These are phyloP conservation scores for Papiliotrema terrestris DNA, from an alignment of 1,284 basidiomycete genomes.

Conservation along the genomic window DNA sequence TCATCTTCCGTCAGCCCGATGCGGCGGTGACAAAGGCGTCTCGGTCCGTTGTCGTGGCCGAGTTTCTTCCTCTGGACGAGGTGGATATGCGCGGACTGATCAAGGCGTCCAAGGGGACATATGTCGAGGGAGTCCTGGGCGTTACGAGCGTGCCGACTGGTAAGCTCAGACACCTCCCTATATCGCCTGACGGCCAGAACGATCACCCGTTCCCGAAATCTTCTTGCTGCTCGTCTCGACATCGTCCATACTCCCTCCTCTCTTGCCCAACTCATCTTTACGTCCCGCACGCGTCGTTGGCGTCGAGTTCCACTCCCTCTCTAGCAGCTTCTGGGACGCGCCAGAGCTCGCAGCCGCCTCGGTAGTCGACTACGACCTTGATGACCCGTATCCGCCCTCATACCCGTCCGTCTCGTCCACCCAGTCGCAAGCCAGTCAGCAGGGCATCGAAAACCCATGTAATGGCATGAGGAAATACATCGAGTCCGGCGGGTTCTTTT, in stretches of 20 bases:
- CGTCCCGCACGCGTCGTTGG: conserved; percentile 48
- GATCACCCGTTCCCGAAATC: conserved; percentile 43
- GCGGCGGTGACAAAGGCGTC: conserved; percentile 32
- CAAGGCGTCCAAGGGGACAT: conserved; percentile 60
- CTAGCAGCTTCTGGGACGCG: conserved; percentile 49
- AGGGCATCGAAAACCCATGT: conserved; percentile 79
- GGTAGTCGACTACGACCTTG: conserved; percentile 14
- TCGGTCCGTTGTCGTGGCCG: conserved; percentile 59
- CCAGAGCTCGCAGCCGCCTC: conserved; percentile 24
- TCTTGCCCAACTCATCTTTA: conserved; percentile 34
- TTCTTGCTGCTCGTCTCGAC: conserved; percentile 45
- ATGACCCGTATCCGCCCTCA: conserved; percentile 19
- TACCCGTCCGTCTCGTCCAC: conserved; percentile 8
- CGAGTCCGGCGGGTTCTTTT: conserved; percentile 90
- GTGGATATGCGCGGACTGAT: conserved; percentile 62
- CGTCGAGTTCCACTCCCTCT: conserved; percentile 53
- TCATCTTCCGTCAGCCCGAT: conserved; percentile 46
- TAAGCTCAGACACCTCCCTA: conserved; percentile 19
- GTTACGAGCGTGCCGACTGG: conserved; percentile 51
- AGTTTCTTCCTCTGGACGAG: conserved; percentile 69
- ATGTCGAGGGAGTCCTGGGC: conserved; percentile 77
- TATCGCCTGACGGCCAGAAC: conserved; percentile 17
- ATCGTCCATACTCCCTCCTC: conserved; percentile 32
- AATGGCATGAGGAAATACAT: conserved; percentile 85
- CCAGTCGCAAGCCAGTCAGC: conserved; percentile 43